Base-by-base conservation (phyloP, 2,329 filamentous ascomycete genomes). In the Colletotrichum truncatum region DNA sequence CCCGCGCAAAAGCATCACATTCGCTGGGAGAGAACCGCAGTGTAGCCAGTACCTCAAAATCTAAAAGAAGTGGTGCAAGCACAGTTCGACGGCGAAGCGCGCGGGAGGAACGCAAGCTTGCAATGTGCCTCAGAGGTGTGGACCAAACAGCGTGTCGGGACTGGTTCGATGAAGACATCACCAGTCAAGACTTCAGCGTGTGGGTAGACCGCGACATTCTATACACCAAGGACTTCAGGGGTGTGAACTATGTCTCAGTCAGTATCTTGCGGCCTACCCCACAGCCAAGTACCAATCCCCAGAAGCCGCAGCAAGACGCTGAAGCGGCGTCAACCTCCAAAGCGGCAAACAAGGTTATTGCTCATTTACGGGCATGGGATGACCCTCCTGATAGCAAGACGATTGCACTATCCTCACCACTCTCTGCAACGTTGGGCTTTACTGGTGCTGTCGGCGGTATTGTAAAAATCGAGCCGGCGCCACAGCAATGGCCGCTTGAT, bases 131-230 rank as follows among this genome's bases (percentile, higher is more conserved):
- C 45, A 86, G 96, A 48, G 93, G 91, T 1, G 81, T 98, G 14
- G 93, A 97, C 73, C 87, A 90, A 64, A 82, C 82, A 23, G 78
- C 91, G 10, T 92, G 90, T 57, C 81, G 82, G 49, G 90, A 94
- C 57, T 96, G 90, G 87, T 97, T 98, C 71, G 91, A 94, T 63
- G 85, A 89, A n/a, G 87, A 88, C 11, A 77, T 82, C 0, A 80
- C 84, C 21, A 81, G 83, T 18, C 79, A 85, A 18, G 84, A 87
- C 10, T 82, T 98, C 48, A 91, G 87, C 67, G 84, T 98, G 23
- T 98, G 95, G 93, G 83, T 98, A 6, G 94, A 97, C 74, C 86
- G 89, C 30, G 93, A 97, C 64, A 78, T 93, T 25, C 82, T 97
- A 21, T 81, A 88, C 12, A 87, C 88, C 6, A 92, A 91, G 70